Evolutionary conservation across 352 stramenopile species (phyloP).

Genomic region (Phytophthora hybrid): DNA sequence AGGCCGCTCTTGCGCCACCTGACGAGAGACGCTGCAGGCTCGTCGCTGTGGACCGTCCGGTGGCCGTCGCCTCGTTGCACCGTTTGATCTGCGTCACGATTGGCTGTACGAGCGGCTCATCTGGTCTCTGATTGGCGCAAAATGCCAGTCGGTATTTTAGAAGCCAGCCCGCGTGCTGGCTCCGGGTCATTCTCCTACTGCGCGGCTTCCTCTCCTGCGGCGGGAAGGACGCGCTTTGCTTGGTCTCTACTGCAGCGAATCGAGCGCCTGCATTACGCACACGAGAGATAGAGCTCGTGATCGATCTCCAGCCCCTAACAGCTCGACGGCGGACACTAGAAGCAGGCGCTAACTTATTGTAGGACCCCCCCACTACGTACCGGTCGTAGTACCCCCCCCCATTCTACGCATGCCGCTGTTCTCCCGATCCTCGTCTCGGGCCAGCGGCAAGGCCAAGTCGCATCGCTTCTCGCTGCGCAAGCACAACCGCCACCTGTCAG

Average conservation of each 20-base stretch:
- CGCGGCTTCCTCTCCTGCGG: conserved; percentile 3
- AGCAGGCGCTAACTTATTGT: background rate
- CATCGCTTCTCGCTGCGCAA: conserved; percentile 77
- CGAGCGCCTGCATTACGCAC: too few species aligned
- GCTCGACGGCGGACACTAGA: too few species aligned
- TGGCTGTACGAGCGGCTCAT: conserved; percentile 3
- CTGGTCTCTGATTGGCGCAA: conserved; percentile 23
- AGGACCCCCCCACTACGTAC: conserved; percentile 6
- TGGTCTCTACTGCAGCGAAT: background rate
- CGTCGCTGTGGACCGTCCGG: conserved; percentile 4
- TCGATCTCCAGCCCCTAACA: too few species aligned
- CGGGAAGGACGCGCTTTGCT: conserved; percentile 22
- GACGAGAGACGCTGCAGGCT: conserved; percentile 21
- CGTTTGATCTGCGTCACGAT: conserved; percentile 12
- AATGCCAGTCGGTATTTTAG: conserved; percentile 37
- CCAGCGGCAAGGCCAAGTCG: conserved; percentile 52
- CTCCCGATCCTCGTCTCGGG: conserved; percentile 51
- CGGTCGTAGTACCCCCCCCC: conserved; percentile 22
- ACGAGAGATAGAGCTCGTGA: too few species aligned
- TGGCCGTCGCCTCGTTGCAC: conserved; percentile 28
- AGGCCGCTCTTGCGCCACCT: conserved; percentile 30
- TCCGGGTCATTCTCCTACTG: conserved; percentile 44
- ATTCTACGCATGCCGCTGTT: conserved; percentile 68
- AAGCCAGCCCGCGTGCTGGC: conserved; percentile 28
- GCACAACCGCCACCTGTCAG: conserved; percentile 46